Evolutionary conservation across 2,329 filamentous ascomycete genomes (phyloP).

Genomic region (Gnomoniopsis sp.): DNA sequence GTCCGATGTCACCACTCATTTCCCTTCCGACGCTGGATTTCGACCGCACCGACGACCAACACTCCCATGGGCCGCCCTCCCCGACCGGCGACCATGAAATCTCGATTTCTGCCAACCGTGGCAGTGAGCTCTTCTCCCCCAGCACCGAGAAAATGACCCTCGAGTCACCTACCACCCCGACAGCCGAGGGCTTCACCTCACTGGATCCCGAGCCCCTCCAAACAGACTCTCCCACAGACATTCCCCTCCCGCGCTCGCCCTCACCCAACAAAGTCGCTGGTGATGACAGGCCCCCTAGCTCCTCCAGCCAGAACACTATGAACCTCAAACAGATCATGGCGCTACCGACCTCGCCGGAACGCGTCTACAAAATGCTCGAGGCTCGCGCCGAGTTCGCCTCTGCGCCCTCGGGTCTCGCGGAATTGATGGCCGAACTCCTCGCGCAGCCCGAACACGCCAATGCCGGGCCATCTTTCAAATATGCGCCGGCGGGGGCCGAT

Average conservation of each 20-base stretch:
- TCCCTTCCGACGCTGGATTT: conserved; percentile 11
- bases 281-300: background rate
- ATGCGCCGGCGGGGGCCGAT: conserved; percentile 15
- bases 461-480: conserved; percentile 29
- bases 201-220: background rate
- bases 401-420: conserved; percentile 70
- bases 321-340: conserved; percentile 76
- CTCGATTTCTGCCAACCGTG: conserved; percentile 20
- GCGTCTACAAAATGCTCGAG: conserved; percentile 71
- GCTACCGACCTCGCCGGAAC: conserved; percentile 61
- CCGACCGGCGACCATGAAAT: conserved; percentile 29
- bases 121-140: conserved; percentile 30
- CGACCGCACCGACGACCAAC: conserved; percentile 18
- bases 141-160: conserved; percentile 42
- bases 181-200: conserved; percentile 21
- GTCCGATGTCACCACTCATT: conserved; percentile 9
- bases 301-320: conserved; percentile 37
- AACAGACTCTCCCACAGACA: conserved; percentile 1
- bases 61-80: conserved; percentile 43
- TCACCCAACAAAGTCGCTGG: background rate
- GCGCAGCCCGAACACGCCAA: conserved; percentile 45
- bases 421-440: conserved; percentile 50
- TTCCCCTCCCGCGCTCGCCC: conserved; percentile 14
- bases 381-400: conserved; percentile 67
- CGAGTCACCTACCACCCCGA: conserved; percentile 30